These are phyloP conservation scores for Lentinula sp. DNA, from an alignment of 768 basidiomycete genomes.

Conservation along the genomic window DNA sequence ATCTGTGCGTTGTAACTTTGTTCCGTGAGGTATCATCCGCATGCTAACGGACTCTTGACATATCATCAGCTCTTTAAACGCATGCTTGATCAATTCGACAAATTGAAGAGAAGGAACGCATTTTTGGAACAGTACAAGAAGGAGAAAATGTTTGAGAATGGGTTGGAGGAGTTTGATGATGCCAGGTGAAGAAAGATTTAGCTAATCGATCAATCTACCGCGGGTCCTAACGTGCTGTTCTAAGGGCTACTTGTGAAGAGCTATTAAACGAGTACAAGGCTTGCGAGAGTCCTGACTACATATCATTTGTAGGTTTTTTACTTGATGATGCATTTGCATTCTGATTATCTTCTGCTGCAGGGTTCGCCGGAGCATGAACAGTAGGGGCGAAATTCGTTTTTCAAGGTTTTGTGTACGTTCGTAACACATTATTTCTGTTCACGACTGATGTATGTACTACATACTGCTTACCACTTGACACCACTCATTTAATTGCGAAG, in stretches of 20 bases:
- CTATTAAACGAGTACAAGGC: slow-evolving; percentile 92
- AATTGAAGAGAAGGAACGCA: slow-evolving; percentile 80
- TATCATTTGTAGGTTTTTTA: slow-evolving; percentile 61
- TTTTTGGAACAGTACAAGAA: slow-evolving; percentile 98
- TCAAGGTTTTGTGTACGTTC: too few species aligned
- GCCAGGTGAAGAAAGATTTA: slow-evolving; percentile 52
- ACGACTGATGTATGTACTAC: too few species aligned
- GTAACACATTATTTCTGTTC: too few species aligned
- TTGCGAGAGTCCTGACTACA: slow-evolving; percentile 93
- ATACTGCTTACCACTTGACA: too few species aligned
- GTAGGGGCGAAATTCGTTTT: neutral
- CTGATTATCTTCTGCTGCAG: neutral
- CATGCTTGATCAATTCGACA: slow-evolving; percentile 93
- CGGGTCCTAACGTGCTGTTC: neutral
- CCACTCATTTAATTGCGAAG: too few species aligned
- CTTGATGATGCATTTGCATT: neutral
- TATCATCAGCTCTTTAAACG: slow-evolving; percentile 79
- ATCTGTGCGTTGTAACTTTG: slow-evolving; percentile 50
- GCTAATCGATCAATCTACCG: neutral
- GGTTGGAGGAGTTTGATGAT: slow-evolving; percentile 94
- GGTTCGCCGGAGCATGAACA: slow-evolving; percentile 3
- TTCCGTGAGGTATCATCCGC: neutral
- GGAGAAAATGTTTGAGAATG: slow-evolving; percentile 91
- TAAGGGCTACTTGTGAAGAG: slow-evolving; percentile 80
- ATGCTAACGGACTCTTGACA: neutral